Evolutionary conservation across 257 asterid genomes (phyloP), one percentile per base, ranked within the genome.

Genomic region (Nicotiana otophora): DNA sequence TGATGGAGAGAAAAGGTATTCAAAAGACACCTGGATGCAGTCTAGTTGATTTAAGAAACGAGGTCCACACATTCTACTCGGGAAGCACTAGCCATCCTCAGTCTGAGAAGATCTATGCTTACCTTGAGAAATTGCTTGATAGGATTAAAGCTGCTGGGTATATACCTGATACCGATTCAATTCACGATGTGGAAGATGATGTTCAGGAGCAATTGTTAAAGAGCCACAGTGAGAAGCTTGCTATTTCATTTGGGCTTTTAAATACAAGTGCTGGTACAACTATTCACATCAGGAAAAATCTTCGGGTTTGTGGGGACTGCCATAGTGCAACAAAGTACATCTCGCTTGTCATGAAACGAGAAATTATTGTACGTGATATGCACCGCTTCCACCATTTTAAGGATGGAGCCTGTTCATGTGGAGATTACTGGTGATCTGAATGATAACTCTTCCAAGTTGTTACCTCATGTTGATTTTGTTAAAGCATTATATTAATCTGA

Each of bases 381-480:
- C 98, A 93, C 69, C 90, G 98, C 84, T 93, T 96, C 81, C 98
- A 96, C 83, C 98, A 93, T 91, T 96, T 94, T 90, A 94, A 90
- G 90, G 82, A 91, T 36, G 99, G 97, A 62, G 14, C 64, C 48
- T 95, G 98, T 87, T 94, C 99, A 17, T 92, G 98, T 89, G 92
- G 97, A 58, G 98, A 92, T 85, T 94, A 96, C 58, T 96, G 99
- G 99, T 96, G 93, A 96, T 82, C 51, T 26, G 54, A 34, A 81
- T 81, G 67, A 26, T 81, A 5, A 34, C 66, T 81, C 82, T 30
- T 26, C 15, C 8, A 78, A 42, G 77, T 84, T 66, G 69, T 60
- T 62, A 61, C 10, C 20, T 79, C 58, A 12, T 34, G 82, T 15
- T 79, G 36, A 16, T 17, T 46, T 6, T 14, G 60, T 46, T 23